These are phyloP conservation scores for Aspergillus steynii DNA, from an alignment of 495 filamentous ascomycete genomes.

Conservation along the genomic window DNA sequence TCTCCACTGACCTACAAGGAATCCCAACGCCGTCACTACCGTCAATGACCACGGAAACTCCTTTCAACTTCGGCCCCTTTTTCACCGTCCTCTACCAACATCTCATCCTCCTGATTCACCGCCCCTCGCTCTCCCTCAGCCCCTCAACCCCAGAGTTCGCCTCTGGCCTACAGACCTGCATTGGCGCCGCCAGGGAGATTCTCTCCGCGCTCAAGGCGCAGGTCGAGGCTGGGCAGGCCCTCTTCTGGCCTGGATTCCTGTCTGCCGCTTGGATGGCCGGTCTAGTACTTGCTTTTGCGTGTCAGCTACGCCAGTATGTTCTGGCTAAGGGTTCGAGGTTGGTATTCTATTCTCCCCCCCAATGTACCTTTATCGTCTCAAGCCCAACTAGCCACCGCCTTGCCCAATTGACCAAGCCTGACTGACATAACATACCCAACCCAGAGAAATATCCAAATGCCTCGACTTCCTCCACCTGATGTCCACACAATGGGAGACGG, in stretches of 20 bases:
- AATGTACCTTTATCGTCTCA: neutral
- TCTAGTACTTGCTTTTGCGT: conserved; percentile 42
- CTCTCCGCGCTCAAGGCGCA: conserved; percentile 35
- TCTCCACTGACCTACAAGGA: conserved; percentile 32
- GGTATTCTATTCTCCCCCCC: conserved; percentile 9
- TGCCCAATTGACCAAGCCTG: neutral
- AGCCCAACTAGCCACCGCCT: neutral
- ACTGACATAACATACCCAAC: neutral
- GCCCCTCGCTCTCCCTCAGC: conserved; percentile 38
- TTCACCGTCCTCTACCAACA: conserved; percentile 66
- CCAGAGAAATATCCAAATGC: conserved; percentile 38
- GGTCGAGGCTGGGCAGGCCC: conserved; percentile 28
- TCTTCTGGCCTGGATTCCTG: conserved; percentile 44
- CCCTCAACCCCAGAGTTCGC: conserved; percentile 38
- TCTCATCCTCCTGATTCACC: conserved; percentile 66
- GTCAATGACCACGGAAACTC: conserved; percentile 11
- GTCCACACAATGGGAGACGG: conserved; percentile 43
- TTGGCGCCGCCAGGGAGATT: conserved; percentile 39
- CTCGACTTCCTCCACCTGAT: conserved; percentile 34
- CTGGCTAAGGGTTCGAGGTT: conserved; percentile 36
- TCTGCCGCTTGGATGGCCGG: conserved; percentile 46
- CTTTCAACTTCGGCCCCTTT: conserved; percentile 41
- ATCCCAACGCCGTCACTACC: conserved; percentile 2
- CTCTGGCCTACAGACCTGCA: conserved; percentile 43
- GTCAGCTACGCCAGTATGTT: conserved; percentile 41